A percentile compares a stretch with the other conserved stretches of the same genome.
Evolutionary conservation across 768 basidiomycete genomes (phyloP).

Genomic region (Lactarius quietus): DNA sequence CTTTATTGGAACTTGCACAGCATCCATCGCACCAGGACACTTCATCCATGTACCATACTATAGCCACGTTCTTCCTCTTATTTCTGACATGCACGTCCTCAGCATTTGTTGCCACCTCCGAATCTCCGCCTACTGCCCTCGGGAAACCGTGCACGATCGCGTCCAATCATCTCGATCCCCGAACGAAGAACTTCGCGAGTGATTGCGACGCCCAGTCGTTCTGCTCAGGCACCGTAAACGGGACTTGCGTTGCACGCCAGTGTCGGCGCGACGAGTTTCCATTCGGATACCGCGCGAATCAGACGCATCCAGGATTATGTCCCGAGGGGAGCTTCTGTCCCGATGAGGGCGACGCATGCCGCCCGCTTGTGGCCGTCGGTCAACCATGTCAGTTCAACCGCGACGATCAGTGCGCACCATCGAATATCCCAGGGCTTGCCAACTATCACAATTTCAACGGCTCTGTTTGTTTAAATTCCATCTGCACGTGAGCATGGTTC

Average conservation of each 20-base stretch:
- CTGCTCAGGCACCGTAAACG: slow-evolving; percentile 20
- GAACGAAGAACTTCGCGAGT: slow-evolving; percentile 18
- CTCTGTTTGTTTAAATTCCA: slow-evolving; percentile 20
- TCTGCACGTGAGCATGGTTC: slow-evolving; percentile 22
- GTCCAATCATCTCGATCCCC: slow-evolving; percentile 23
- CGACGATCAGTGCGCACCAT: slow-evolving; percentile 24
- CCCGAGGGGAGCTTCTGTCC: slow-evolving; percentile 23
- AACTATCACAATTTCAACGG: slow-evolving; percentile 17
- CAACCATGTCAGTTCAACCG: slow-evolving; percentile 25
- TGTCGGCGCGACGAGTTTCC: slow-evolving; percentile 26
- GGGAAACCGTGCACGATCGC: slow-evolving; percentile 17
- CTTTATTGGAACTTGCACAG: neutral
- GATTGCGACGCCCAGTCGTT: slow-evolving; percentile 25
- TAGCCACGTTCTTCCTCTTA: neutral
- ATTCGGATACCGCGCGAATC: slow-evolving; percentile 11
- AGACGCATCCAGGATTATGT: slow-evolving; percentile 17
- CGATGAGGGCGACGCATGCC: slow-evolving; percentile 24
- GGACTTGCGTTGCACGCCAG: slow-evolving; percentile 22
- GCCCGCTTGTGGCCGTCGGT: slow-evolving; percentile 17
- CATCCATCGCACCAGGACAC: neutral
- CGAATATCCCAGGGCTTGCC: slow-evolving; percentile 10
- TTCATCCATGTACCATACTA: slow-evolving; percentile 6
- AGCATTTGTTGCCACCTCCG: neutral
- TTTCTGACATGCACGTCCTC: neutral
- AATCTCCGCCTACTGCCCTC: slow-evolving; percentile 6